Conservation (phyloP, 108 stramenopile genomes). For the Epithemia pelagica region DNA sequence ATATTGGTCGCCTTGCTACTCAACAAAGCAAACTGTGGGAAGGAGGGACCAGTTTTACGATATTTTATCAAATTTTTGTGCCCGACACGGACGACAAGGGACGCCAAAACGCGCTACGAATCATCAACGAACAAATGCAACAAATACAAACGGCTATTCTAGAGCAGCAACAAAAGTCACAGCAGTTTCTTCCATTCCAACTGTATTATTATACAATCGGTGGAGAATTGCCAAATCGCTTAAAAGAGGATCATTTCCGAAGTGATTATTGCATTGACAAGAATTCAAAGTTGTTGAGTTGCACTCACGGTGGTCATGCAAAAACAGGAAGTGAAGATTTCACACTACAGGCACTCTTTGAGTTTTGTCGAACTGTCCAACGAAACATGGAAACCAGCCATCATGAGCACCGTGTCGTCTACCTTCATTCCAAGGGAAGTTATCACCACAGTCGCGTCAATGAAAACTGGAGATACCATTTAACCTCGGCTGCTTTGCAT, state of each 20-base stretch:
- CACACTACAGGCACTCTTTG: neutral
- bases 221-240: neutral
- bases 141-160: neutral
- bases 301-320: neutral
- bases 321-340: neutral
- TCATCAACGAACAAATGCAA: conserved; percentile 7
- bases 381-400: neutral
- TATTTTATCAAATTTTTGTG: conserved; percentile 6
- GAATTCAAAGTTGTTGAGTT: neutral
- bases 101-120: neutral
- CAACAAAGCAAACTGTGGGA: neutral
- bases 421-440: conserved; percentile 9
- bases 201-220: neutral
- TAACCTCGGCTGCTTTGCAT: conserved; percentile 5
- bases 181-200: neutral
- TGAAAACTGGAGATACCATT: conserved; percentile 1
- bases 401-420: neutral
- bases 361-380: neutral
- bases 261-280: neutral
- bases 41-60: neutral
- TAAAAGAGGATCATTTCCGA: neutral
- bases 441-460: conserved; percentile 6
- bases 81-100: conserved; percentile 5
- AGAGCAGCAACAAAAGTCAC: conserved; percentile 1
- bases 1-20: neutral